Percentiles rank a stretch among this genome's conserved stretches.
Evolutionary conservation across 805 yeast genomes (phyloP).

Genomic region (Yamadazyma philogaea): DNA sequence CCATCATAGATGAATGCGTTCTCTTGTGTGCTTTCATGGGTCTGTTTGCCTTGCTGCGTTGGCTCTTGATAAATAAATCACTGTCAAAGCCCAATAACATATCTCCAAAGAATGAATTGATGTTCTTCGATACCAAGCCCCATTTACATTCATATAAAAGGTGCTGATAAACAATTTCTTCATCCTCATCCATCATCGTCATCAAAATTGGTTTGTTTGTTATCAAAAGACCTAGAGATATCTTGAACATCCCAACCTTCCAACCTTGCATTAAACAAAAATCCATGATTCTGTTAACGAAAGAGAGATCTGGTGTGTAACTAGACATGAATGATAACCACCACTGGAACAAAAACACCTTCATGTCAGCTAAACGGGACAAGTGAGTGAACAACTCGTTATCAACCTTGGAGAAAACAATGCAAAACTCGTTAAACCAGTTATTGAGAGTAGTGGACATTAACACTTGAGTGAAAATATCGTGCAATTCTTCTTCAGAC

Average conservation of each 20-base stretch:
- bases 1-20: constrained; percentile 22
- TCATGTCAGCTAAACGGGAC: constrained; percentile 37
- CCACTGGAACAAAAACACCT: constrained; percentile 60
- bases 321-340: constrained; percentile 58
- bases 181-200: constrained; percentile 33
- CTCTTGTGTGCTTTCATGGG: constrained; percentile 16
- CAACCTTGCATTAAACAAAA: constrained; percentile 51
- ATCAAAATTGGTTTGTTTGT: constrained; percentile 46
- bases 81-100: constrained; percentile 36
- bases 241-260: constrained; percentile 51
- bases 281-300: constrained; percentile 51
- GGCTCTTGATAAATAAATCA: constrained; percentile 16
- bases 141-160: constrained; percentile 42
- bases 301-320: constrained; percentile 52
- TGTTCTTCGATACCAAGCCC: constrained; percentile 36
- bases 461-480: constrained; percentile 46
- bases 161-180: constrained; percentile 44
- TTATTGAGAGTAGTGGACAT: constrained; percentile 53
- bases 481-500: constrained; percentile 48
- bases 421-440: constrained; percentile 51
- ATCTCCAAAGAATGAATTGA: constrained; percentile 39
- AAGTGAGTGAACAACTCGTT: constrained; percentile 45
- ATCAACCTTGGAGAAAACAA: constrained; percentile 39
- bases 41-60: constrained; percentile 1
- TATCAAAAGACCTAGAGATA: constrained; percentile 50